A percentile compares a stretch with the other conserved stretches of the same genome.
Conservation (phyloP, 768 basidiomycete genomes). For the Mycena rebaudengoi region DNA sequence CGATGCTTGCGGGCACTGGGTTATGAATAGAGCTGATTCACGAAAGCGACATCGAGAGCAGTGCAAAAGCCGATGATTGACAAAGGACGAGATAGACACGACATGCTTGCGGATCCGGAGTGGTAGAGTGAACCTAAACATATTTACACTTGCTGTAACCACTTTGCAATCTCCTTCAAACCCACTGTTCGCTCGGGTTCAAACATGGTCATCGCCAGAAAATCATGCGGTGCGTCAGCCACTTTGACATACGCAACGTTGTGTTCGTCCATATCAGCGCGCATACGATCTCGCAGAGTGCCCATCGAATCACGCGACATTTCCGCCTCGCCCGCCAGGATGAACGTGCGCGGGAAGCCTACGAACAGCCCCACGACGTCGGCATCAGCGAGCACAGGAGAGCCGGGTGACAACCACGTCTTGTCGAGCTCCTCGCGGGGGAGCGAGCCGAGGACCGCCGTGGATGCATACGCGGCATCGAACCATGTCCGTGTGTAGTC, state of each 20-base stretch:
- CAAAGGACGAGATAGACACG: too few species aligned
- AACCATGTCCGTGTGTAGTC: slow-evolving; percentile 11
- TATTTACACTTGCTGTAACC: too few species aligned
- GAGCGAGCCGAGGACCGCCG: slow-evolving; percentile 13
- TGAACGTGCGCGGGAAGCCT: slow-evolving; percentile 46
- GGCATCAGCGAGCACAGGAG: slow-evolving; percentile 4
- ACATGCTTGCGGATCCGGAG: too few species aligned
- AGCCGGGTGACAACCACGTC: slow-evolving; percentile 22
- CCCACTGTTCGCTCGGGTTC: slow-evolving; percentile 13
- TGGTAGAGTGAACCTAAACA: too few species aligned
- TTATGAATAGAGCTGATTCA: too few species aligned
- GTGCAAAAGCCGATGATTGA: too few species aligned
- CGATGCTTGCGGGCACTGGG: too few species aligned
- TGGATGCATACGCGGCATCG: not conserved
- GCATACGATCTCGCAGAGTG: slow-evolving; percentile 38
- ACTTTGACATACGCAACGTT: slow-evolving; percentile 34
- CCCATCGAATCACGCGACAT: slow-evolving; percentile 37
- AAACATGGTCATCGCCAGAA: slow-evolving; percentile 1
- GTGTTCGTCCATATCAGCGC: slow-evolving; percentile 37
- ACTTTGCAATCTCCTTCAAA: not conserved
- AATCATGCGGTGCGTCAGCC: slow-evolving; percentile 41
- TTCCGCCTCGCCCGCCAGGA: slow-evolving; percentile 44
- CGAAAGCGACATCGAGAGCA: too few species aligned
- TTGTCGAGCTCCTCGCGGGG: slow-evolving; percentile 12
- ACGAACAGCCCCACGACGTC: slow-evolving; percentile 10